Evolutionary conservation across 23 red algal species (phyloP), one percentile per base, ranked within the genome.

Genomic region (Gracilaria vermiculophylla): DNA sequence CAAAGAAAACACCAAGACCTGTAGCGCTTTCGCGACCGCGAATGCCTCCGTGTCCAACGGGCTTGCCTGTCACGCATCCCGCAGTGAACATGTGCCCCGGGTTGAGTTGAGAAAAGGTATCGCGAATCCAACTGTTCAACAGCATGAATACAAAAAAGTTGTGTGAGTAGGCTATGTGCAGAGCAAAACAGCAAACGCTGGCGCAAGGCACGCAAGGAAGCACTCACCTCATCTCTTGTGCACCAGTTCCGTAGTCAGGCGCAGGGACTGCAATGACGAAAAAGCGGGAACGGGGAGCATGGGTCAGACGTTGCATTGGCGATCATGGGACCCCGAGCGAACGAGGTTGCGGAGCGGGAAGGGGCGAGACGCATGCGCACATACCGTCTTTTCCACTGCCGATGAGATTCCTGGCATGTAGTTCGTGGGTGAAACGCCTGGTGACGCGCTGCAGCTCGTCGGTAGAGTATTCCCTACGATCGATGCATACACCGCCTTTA

Each of bases 401-500:
- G 53, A 98, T 98, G 4, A 92, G 78, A 56, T 98, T 98, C 35
- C 96, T 89, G 77, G 77, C 69, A 56, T 93, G 90, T 21, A 98
- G 88, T 47, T 98, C 96, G 39, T 81, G 83, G 19, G 92, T 95
- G 77, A 91, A 98, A 29, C 96, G 86, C 36, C 96, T 53, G 5
- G 96, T 98, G 47, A 98, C 94, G 60, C 93, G 89, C 61, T 95
- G 81, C 42, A 98, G 35, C 35, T 98, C 96, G 9, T 62, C 53
- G 13, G 49, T 62, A 29, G 89, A 89, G 57, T 98, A 95, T 16
- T 93, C 75, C 21, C 76, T 49, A 20, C 90, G 74, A 83, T 98
- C 89, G 48, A 98, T 93, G 24, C 79, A 91, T 2, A 98, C 90
- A 70, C 96, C 96, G n/a, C 96, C 96, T 70, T 98, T 98, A 11